Base-by-base conservation (phyloP, 148 eudicot genomes). In the Dianthus caryophyllus region DNA sequence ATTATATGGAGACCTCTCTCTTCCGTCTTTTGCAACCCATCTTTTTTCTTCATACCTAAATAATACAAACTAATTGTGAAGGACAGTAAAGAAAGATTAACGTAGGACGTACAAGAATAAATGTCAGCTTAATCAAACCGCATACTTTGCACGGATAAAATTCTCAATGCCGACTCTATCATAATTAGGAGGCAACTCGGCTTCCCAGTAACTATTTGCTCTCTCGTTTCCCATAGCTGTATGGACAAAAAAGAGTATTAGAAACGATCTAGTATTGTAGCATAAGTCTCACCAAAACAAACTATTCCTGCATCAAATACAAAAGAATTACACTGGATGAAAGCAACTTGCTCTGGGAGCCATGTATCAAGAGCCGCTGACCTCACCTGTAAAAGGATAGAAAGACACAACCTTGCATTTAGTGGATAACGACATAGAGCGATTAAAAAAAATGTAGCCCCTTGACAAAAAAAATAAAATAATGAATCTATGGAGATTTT, bases 341-440 rank as follows among this genome's bases (percentile, higher is more conserved):
- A 94, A 48, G 89, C 85, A 78, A 94, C 96, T 80, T 94, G 99
- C 70, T 94, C 99, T 25, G 99, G 99, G 70, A 94, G 99, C 99
- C 99, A 94, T 58, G 99, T 94, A 74, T 94, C 99, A 59, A 94
- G 88, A n/a, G 99, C 91, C 63, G 99, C 99, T 73, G 99, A 94
- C 67, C 99, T 83, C 54, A 94, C 99, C 99, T 94, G 82, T 75
- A 80, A 29, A 10, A 44, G 57, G 29, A 2, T 27, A 46, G 5
- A 39, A 15, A 58, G 41, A 31, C 0, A 11, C 5, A 10, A 36
- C n/a, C n/a, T n/a, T n/a, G n/a, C n/a, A n/a, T n/a, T n/a, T n/a
- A n/a, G n/a, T n/a, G n/a, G n/a, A n/a, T n/a, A n/a, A n/a, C n/a
- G n/a, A n/a, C n/a, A n/a, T n/a, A n/a, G n/a, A n/a, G n/a, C n/a